Evolutionary conservation across 495 filamentous ascomycete genomes (phyloP), one percentile per base, ranked within the genome.

Genomic region (Neurospora sp.): DNA sequence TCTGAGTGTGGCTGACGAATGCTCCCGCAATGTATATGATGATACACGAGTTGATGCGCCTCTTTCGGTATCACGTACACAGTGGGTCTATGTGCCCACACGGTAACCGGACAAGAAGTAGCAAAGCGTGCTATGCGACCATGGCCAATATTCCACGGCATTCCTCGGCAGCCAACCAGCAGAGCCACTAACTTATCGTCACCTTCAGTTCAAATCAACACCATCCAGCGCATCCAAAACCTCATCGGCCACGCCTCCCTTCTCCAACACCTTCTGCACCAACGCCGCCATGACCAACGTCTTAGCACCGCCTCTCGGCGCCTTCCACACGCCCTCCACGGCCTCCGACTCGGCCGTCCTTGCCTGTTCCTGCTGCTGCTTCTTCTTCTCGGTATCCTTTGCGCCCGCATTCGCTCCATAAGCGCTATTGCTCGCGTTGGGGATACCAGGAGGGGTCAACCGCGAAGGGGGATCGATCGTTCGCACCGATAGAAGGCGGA

Each of bases 241-340:
- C 82, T 97, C 94, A 74, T 93, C 91, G 16, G 90, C 93, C 38
- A 96, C 90, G 35, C 94, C 94, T 1, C 92, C 92, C 74, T 84
- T 84, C 74, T 89, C 85, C 69, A 93, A 73, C 46, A 90, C 88
- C 78, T 89, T 88, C 76, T 87, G 84, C 11, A 93, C 84, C 85
- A 97, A 90, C 72, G 85, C 84, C 22, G 86, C 84, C 76, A 97
- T 82, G 39, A 92, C 82, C 38, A 80, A 83, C 77, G 91, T 87
- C 86, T 91, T 92, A 35, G 93, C 85, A 3, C 93, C 93, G 46
- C 92, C 93, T 27, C 91, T 81, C 37, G 90, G 88, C 35, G 93
- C 89, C 76, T 88, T 90, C 93, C 94, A 97, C 14, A 94, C 91
- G 3, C 92, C 90, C 70, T 89, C 86, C 20, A 88, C 86, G 22